These are phyloP conservation scores for Triticum monococcum DNA, from an alignment of 176 grass and related monocot species.

Conservation along the genomic window DNA sequence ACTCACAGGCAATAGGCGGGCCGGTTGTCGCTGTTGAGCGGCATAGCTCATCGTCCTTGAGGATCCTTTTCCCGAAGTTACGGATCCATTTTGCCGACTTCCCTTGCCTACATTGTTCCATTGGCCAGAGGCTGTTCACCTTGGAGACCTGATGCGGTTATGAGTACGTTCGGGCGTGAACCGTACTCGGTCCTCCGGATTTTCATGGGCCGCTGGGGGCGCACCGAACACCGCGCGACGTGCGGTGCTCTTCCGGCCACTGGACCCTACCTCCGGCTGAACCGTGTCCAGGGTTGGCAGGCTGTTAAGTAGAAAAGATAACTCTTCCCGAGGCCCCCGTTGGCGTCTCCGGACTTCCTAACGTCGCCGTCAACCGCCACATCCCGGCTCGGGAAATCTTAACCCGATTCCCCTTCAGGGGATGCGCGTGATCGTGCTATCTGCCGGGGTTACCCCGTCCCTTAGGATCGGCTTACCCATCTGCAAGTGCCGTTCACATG, in stretches of 20 bases:
- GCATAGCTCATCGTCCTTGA: too few species aligned
- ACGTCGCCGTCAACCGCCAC: slow-evolving; percentile 55
- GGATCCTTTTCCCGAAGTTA: too few species aligned
- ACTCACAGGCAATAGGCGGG: too few species aligned
- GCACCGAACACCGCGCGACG: slow-evolving; percentile 62
- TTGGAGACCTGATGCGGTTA: slow-evolving; percentile 72
- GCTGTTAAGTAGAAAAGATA: slow-evolving; percentile 77
- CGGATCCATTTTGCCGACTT: too few species aligned
- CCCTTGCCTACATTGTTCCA: neutral
- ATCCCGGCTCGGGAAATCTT: slow-evolving; percentile 54
- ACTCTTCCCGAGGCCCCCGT: slow-evolving; percentile 62
- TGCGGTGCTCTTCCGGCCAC: slow-evolving; percentile 66
- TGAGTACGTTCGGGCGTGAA: slow-evolving; percentile 52
- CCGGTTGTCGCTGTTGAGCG: too few species aligned
- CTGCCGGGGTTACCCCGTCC: slow-evolving; percentile 63
- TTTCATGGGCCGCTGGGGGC: slow-evolving; percentile 58
- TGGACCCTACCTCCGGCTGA: slow-evolving; percentile 75
- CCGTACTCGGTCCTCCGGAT: slow-evolving; percentile 58
- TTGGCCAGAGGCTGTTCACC: slow-evolving; percentile 52
- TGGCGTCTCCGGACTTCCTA: slow-evolving; percentile 58
- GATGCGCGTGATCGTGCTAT: neutral
- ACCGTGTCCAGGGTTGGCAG: slow-evolving; percentile 61
- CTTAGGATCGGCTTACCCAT: slow-evolving; percentile 65
- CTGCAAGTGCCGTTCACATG: slow-evolving; percentile 78
- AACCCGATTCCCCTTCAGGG: slow-evolving; percentile 33